Conservation (phyloP, 169 alveolate species). For the Eimeria falciformis region DNA sequence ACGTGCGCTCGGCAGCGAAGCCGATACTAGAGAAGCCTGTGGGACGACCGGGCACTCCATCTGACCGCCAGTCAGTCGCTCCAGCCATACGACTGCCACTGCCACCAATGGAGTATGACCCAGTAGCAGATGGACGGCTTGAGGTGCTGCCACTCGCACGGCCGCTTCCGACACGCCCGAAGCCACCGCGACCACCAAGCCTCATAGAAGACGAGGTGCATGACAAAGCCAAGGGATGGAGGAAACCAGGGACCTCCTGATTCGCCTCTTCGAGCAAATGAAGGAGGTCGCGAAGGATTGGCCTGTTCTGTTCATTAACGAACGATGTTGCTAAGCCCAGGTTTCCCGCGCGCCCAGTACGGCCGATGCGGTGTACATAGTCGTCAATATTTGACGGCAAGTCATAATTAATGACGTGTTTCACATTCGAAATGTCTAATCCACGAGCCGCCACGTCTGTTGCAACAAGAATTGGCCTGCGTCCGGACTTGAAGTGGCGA, state of each 20-base stretch:
- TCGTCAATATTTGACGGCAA: constrained; percentile 96
- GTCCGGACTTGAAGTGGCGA: constrained; percentile 92
- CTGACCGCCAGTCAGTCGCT: constrained; percentile 31
- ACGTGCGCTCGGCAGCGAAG: constrained; percentile 38
- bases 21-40: constrained; percentile 37
- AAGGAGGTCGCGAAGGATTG: constrained; percentile 90
- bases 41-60: constrained; percentile 12
- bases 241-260: constrained; percentile 83
- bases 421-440: constrained; percentile 96
- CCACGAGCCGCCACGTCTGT: constrained; percentile 99
- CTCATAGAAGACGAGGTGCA: constrained; percentile 70
- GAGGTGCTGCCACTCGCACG: constrained; percentile 20
- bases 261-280: constrained; percentile 84
- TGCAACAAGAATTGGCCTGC: constrained; percentile 96
- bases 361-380: constrained; percentile 97
- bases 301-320: constrained; percentile 92
- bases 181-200: constrained; percentile 64
- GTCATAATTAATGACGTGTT: constrained; percentile 96
- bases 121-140: constrained; percentile 2
- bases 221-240: constrained; percentile 80
- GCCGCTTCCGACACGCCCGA: constrained; percentile 49
- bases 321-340: constrained; percentile 97
- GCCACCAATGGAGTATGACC: constrained; percentile 43
- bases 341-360: constrained; percentile 99
- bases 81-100: constrained; percentile 18